Base-by-base conservation (phyloP, 2,329 filamentous ascomycete genomes). In the Exophiala sideris region DNA sequence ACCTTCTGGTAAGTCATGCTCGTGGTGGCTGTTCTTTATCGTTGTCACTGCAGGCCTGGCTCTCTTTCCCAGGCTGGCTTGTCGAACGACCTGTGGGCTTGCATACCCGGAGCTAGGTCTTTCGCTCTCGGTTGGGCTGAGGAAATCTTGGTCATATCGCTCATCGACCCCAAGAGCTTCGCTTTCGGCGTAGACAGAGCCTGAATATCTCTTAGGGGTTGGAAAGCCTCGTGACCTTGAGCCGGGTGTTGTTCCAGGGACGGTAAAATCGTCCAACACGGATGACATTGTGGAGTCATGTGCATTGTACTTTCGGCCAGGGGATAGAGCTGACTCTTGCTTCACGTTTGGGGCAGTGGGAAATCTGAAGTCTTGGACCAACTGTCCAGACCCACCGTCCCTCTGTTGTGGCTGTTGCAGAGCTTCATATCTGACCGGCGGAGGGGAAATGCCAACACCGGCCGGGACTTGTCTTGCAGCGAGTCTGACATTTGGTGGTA, bases 51-150 rank as follows among this genome's bases (percentile, higher is more conserved):
- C 69, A 16, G 72, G 71, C 46, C 69, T 73, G 4, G 68, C 68
- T 52, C 68, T 66, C 51, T 71, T 74, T 16, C 72, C 71, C n/a
- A 73, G 48, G 62, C 73, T 75, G n/a, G 71, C 71, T 58, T 68
- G 70, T 48, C 72, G 68, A 12, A 75, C 67, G 3, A 73, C 62
- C 9, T 62, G 63, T 16, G 58, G 61, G n/a, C 60, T 52, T 20
- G 33, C 18, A 10, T 57, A 54, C 10, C 54, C 36, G 20, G 57
- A 57, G 16, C 33, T 50, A 11, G 45, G 35, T 34, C 14, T 40
- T 11, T 45, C 49, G 9, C 18, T 41, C 5, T 55, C 48, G 7
- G 7, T 29, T 10, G 36, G 45, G 38, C 45, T 55, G 38, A 14
- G 11, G 11, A 20, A 18, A 29, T 39, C 48, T 36, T 36, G 48